Conservation (phyloP, 2,329 filamentous ascomycete genomes). For the Aureobasidium vineae region DNA sequence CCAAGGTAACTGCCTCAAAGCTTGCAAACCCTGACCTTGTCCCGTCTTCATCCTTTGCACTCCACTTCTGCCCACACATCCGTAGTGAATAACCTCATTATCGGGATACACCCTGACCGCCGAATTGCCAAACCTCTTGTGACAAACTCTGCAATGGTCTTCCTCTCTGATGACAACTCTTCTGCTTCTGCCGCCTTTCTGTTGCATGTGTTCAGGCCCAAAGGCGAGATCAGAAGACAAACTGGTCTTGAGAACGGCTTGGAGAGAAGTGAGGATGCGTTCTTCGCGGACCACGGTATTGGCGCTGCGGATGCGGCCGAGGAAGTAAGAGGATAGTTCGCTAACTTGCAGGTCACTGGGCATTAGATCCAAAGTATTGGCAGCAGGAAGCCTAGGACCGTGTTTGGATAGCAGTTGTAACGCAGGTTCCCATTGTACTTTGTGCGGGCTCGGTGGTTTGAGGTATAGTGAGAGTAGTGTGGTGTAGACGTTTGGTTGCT, state of each 20-base stretch:
- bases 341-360: slow-evolving; percentile 74
- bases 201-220: slow-evolving; percentile 61
- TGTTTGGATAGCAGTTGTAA: slow-evolving; percentile 87
- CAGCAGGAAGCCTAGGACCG: slow-evolving; percentile 83
- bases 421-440: slow-evolving; percentile 66
- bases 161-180: slow-evolving; percentile 85
- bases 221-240: slow-evolving; percentile 71
- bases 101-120: slow-evolving; percentile 89
- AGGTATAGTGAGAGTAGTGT: slow-evolving; percentile 88
- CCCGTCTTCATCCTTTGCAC: slow-evolving; percentile 26
- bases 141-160: slow-evolving; percentile 84
- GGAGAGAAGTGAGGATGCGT: slow-evolving; percentile 71
- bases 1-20: slow-evolving; percentile 28
- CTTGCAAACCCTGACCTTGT: slow-evolving; percentile 26
- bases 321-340: slow-evolving; percentile 86
- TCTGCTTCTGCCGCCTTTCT: slow-evolving; percentile 56
- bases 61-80: slow-evolving; percentile 41
- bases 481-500: slow-evolving; percentile 81
- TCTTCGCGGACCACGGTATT: slow-evolving; percentile 79
- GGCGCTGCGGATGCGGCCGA: slow-evolving; percentile 80
- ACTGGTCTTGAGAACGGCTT: slow-evolving; percentile 75
- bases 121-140: slow-evolving; percentile 87
- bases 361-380: slow-evolving; percentile 81
- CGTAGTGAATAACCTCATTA: slow-evolving; percentile 51
- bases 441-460: slow-evolving; percentile 69